phyloP scores from a whole-genome alignment of 2,329 filamentous ascomycete genomes.

The Neocucurbitaria cava region DNA sequence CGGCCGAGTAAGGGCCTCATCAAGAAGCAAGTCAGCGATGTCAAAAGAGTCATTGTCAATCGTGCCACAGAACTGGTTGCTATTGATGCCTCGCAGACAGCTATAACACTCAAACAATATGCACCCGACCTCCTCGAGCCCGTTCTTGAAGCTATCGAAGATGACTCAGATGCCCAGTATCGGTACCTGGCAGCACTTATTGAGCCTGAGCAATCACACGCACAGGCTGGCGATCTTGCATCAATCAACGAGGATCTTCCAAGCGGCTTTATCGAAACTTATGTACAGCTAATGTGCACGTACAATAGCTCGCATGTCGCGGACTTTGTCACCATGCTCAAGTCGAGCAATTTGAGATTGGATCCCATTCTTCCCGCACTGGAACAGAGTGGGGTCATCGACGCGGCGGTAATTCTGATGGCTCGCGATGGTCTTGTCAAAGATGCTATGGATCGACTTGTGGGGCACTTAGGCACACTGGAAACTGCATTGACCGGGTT shows the following conservation, averaged over 20 bases:
- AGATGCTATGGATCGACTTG: conserved; percentile 83
- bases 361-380: conserved; percentile 84
- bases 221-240: conserved; percentile 1
- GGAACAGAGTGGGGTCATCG: conserved; percentile 87
- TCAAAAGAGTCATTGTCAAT: conserved; percentile 70
- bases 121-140: conserved; percentile 70
- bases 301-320: conserved; percentile 84
- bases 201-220: conserved; percentile 60
- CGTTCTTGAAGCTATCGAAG: conserved; percentile 67
- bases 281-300: conserved; percentile 89
- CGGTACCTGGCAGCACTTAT: conserved; percentile 78
- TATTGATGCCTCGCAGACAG: conserved; percentile 70
- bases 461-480: conserved; percentile 80
- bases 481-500: conserved; percentile 80
- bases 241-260: conserved; percentile 35
- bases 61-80: conserved; percentile 71
- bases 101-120: conserved; percentile 68
- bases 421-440: conserved; percentile 84
- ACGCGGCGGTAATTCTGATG: conserved; percentile 91
- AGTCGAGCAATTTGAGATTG: conserved; percentile 78
- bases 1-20: conserved; percentile 67
- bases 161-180: conserved; percentile 72
- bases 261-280: conserved; percentile 76
- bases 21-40: conserved; percentile 74
- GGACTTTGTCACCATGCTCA: conserved; percentile 79